Evolutionary conservation across 176 grass and related monocot species (phyloP).

Genomic region (Zea mays): DNA sequence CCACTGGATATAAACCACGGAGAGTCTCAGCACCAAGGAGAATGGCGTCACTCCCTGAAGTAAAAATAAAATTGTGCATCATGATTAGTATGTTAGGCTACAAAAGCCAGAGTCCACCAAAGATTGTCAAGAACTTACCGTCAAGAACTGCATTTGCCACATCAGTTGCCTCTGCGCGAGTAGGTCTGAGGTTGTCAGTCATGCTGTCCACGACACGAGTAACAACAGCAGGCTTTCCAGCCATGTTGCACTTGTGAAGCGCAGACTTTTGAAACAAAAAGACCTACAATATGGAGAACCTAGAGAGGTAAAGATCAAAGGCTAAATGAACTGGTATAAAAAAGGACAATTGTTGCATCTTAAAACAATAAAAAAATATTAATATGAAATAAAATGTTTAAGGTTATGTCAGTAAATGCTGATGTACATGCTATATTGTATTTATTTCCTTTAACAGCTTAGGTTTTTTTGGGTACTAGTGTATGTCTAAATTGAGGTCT

Average conservation of each 20-base stretch:
- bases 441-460: not conserved
- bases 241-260: conserved; percentile 95
- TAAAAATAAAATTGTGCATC: conserved; percentile 33
- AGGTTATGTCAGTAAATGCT: not conserved
- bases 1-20: conserved; percentile 91
- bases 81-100: conserved; percentile 11
- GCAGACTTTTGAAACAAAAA: conserved; percentile 99
- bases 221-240: conserved; percentile 94
- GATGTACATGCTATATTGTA: not conserved
- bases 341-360: not conserved
- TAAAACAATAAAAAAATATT: not conserved
- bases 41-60: conserved; percentile 95
- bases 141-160: conserved; percentile 98
- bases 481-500: not conserved
- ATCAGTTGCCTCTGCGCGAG: conserved; percentile 96
- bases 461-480: not conserved
- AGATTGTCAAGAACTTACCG: conserved; percentile 46
- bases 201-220: conserved; percentile 99
- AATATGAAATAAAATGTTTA: not conserved
- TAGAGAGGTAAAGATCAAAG: conserved; percentile 6
- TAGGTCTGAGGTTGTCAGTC: conserved; percentile 98
- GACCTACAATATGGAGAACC: conserved; percentile 52
- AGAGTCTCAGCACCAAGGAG: conserved; percentile 98
- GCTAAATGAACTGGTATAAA: conserved; percentile 10
- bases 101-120: not conserved